A percentile compares a stretch with the other conserved stretches of the same genome.
Evolutionary conservation across 257 asterid species (phyloP).

Genomic region (Solanum medicagineum): DNA sequence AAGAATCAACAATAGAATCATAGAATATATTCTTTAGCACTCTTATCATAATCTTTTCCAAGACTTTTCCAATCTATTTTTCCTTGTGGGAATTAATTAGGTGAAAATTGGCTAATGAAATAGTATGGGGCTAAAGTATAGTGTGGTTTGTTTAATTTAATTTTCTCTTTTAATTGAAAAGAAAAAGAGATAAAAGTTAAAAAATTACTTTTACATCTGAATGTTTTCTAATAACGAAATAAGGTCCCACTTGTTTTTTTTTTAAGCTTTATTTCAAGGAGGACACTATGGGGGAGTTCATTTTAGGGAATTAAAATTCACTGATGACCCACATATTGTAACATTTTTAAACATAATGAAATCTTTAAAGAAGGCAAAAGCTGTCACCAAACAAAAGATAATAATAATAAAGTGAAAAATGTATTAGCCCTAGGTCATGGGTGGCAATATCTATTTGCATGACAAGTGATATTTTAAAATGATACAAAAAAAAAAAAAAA

Average conservation of each 20-base stretch:
- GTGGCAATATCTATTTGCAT: neutral
- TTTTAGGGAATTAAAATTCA: neutral
- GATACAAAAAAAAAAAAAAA: neutral
- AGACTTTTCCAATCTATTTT: neutral
- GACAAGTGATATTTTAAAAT: neutral
- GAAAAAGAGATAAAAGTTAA: neutral
- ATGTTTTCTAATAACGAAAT: neutral
- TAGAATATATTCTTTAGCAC: constrained; percentile 1
- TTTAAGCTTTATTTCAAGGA: neutral
- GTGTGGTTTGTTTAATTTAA: neutral
- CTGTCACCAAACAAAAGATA: neutral
- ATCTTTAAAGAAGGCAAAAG: constrained; percentile 22
- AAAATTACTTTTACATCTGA: neutral
- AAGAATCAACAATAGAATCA: too few relatives aligned
- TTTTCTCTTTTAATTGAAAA: neutral
- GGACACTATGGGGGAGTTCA: neutral
- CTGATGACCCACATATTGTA: neutral
- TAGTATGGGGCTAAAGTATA: neutral
- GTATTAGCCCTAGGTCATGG: neutral
- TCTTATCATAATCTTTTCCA: neutral
- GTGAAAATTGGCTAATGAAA: neutral
- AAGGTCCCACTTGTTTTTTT: constrained; percentile 1
- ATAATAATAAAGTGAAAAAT: neutral
- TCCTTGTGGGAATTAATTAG: neutral
- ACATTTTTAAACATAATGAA: constrained; percentile 13